Evolutionary conservation across 2,329 filamentous ascomycete genomes (phyloP), one percentile per base, ranked within the genome.

Genomic region (Aspergillus ustus): DNA sequence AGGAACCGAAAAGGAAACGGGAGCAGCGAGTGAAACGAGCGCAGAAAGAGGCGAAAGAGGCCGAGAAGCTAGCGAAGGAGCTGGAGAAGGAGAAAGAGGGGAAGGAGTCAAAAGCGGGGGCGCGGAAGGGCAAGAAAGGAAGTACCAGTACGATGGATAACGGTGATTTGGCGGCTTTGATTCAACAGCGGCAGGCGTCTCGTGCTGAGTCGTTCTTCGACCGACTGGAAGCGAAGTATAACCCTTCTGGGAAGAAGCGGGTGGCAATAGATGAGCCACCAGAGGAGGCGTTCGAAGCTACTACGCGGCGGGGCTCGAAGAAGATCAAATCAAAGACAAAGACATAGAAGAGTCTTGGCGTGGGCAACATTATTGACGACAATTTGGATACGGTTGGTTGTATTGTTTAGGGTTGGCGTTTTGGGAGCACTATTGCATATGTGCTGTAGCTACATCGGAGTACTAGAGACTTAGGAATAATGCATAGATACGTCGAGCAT

Each of bases 151-250:
- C 72, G 48, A 78, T 66, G 49, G 78, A 68, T 63, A 70, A 75
- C 34, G 72, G 56, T 54, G 80, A 79, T 63, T 80, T 96, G 44
- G 87, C 88, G n/a, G 91, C 90, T 1, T 75, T 96, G 70, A 96
- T 96, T 64, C 85, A 86, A 72, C 83, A 85, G 70, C 86, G 89
- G 51, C 90, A 95, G 74, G 83, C 89, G 67, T 83, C 84, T 46
- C 82, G 90, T 37, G 82, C 78, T 11, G 78, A 79, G 29, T 81
- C 80, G 43, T 92, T 96, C 73, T 79, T 96, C 25, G 90, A 91
- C 64, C 81, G 85, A 53, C 77, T 97, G 53, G 91, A 91, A 61
- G 90, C 88, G 52, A 96, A 94, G 78, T 96, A 96, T 70, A 80
- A 51, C 31, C 29, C 74, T 80, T 82, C 68, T 29, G 72, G 71